Conservation (phyloP, 2,329 filamentous ascomycete species). For the Epichloe glyceriae region DNA sequence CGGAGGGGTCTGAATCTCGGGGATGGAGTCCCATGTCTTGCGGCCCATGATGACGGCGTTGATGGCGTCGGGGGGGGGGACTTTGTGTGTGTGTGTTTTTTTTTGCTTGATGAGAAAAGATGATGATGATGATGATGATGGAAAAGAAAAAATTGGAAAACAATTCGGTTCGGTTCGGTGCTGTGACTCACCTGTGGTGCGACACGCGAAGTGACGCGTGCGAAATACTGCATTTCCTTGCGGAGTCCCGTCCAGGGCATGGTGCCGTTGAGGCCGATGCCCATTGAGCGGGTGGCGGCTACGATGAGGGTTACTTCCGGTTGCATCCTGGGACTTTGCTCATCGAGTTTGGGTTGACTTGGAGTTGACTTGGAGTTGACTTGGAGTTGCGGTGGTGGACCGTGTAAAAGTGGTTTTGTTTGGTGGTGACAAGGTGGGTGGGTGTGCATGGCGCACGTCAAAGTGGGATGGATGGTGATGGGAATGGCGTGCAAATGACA, state of each 20-base stretch:
- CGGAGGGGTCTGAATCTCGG: slow-evolving; percentile 63
- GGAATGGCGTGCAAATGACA: no score
- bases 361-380: not conserved
- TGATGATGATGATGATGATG: not conserved
- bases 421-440: no score
- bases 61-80: slow-evolving; percentile 19
- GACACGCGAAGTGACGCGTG: slow-evolving; percentile 67
- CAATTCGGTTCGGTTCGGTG: no score
- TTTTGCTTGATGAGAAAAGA: not conserved
- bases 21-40: slow-evolving; percentile 92
- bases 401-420: no score
- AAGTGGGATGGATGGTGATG: no score
- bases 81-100: slow-evolving; percentile 13
- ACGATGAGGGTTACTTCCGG: slow-evolving; percentile 78
- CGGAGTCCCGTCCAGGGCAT: slow-evolving; percentile 84
- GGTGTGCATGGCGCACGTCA: no score
- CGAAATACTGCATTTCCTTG: slow-evolving; percentile 92
- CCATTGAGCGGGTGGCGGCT: slow-evolving; percentile 79
- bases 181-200: slow-evolving; percentile 25
- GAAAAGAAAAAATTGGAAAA: no score
- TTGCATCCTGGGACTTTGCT: slow-evolving; percentile 15
- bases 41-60: slow-evolving; percentile 94
- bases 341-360: not conserved
- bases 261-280: slow-evolving; percentile 67
- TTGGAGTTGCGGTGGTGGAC: not conserved